Base-by-base conservation (phyloP, 768 basidiomycete species). In the Pleurotus salmoneostramineus region DNA sequence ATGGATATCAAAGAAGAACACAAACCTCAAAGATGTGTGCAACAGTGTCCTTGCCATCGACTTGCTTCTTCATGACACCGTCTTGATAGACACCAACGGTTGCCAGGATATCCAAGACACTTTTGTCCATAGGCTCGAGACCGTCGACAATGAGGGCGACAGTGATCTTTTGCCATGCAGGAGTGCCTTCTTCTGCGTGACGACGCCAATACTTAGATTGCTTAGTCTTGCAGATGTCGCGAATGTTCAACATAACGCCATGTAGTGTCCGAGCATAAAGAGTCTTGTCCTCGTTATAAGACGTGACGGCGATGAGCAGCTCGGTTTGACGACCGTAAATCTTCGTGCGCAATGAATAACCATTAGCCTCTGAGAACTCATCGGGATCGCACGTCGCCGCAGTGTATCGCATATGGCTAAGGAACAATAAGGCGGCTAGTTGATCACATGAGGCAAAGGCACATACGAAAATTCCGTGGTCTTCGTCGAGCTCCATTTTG, bases 241-340 rank as follows among this genome's bases (percentile, higher is more conserved):
- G 90, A 60, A 98, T 96, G 72, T 99, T 98, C 61, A 96, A 72
- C 95, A 98, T 98, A 65, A 98, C 89, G 61, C 92, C 92, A 67
- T 98, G 96, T 42, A 98, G 34, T 17, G 61, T 62, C 62, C 90
- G 87, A 31, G 91, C 84, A 66, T 93, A 92, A n/a, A 93, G 82
- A 5, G 85, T 87, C 77, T 93, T 94, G 81, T 94, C 91, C 71
- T 95, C 93, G 61, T 94, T 93, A 75, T 93, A 94, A 3, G 88
- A 92, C 5, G 93, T 97, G 61, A 98, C 91, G 7, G 94, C 95
- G 65, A 98, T 96, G 27, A 98, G 82, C 5, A 98, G 71, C 62
- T 98, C 96, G 0, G 96, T 98, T 62, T 91, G 83, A 57, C 96
- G 90, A 59, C 88, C 86, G 73, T 94, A 97, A 62, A 87, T 75